Conservation (phyloP, 192 early-diverging fungal species). For the Mortierella hygrophila region DNA sequence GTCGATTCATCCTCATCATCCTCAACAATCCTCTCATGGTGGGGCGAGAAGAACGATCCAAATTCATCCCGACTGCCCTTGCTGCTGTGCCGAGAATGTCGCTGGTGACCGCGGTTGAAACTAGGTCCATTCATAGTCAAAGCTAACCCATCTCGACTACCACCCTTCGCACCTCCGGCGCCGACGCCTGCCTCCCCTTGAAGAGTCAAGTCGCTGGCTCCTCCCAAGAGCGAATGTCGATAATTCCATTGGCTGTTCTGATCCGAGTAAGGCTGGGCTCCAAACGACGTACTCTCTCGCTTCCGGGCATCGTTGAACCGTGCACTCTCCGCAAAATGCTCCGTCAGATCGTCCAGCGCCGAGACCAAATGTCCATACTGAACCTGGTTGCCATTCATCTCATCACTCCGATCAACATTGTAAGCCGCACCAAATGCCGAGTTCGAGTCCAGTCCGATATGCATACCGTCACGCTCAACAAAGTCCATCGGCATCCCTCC, state of each 20-base stretch:
- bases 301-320: constrained; percentile 39
- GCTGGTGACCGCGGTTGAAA: constrained; percentile 39
- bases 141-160: constrained; percentile 5
- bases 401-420: neutral
- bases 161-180: neutral
- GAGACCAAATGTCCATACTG: constrained; percentile 53
- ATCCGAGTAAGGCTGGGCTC: neutral
- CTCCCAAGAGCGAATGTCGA: constrained; percentile 17
- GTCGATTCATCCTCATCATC: constrained; percentile 53
- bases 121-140: constrained; percentile 6
- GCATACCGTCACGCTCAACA: constrained; percentile 49
- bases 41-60: constrained; percentile 39
- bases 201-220: neutral
- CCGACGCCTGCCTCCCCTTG: constrained; percentile 6
- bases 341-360: constrained; percentile 43
- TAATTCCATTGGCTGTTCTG: constrained; percentile 34
- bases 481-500: constrained; percentile 22
- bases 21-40: constrained; percentile 50
- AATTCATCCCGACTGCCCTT: constrained; percentile 55
- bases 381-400: constrained; percentile 26
- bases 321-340: constrained; percentile 52
- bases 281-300: constrained; percentile 24
- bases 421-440: constrained; percentile 13
- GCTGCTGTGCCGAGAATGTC: constrained; percentile 42
- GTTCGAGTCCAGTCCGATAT: constrained; percentile 26